Evolutionary conservation across 805 yeast genomes (phyloP), one percentile per base, ranked within the genome.

Genomic region (Starmerella bombi): DNA sequence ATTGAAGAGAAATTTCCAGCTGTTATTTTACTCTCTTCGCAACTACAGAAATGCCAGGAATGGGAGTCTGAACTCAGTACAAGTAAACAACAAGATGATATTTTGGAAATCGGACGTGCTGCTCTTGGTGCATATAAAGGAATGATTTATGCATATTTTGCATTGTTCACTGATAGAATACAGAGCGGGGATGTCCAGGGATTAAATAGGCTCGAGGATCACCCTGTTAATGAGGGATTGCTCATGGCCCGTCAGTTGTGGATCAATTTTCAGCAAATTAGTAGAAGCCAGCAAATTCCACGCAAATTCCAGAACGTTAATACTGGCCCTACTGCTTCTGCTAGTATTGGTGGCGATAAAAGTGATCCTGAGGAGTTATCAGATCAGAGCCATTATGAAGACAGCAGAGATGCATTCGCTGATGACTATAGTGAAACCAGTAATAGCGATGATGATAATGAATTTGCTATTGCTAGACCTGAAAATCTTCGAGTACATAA

Each of bases 211-310:
- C 75, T 86, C 79, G 84, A 83, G 52, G 93, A 83, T 41, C 88
- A 80, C 50, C 80, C 88, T 3, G 78, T 88, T 2, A 88, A 91
- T 95, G 85, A 82, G 54, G 72, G 80, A 22, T 77, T 88, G 25
- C 63, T 88, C 40, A 75, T 80, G 39, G 69, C 91, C 3, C 71
- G 93, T 50, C 95, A 88, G 55, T 69, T 82, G 15, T 86, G 95
- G 94, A 72, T 91, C 56, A 86, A 80, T 53, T 94, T 93, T 4
- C 67, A 62, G 35, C 72, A 65, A 45, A 56, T 77, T 27, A 45
- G 40, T 6, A 71, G 15, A 1, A 34, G 25, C 16, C 1, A 14
- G 4, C 28, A 16, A 10, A 38, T 25, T 27, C 45, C 10, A 2
- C 21, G 30, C 4, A 23, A 30, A 9, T 16, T 16, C 7, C 25